Base-by-base conservation (phyloP, 495 filamentous ascomycete species). In the Penicillium odoratum region DNA sequence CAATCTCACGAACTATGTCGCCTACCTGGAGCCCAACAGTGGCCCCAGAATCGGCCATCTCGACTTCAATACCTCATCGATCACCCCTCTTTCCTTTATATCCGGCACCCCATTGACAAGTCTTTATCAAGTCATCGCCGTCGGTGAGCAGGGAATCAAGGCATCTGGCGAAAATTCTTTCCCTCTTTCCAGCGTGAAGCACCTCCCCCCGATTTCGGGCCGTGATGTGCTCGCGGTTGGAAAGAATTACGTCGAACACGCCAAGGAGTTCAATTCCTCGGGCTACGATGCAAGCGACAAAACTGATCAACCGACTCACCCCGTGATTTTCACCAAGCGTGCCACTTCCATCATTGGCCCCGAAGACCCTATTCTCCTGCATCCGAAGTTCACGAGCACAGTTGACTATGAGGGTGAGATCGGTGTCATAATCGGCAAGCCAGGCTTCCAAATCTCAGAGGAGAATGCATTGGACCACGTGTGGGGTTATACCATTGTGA, bases 401-500 rank as follows among this genome's bases (percentile, higher is more conserved):
- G 47, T 75, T 3, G 82, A 85, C 61, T 85, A 83, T 55, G 82
- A 85, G 55, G 81, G 81, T 16, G 81, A 84, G 58, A 79, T 85
- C 55, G 81, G 77, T 0, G 76, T 85, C 5, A 82, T 85, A 53
- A 66, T 84, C 52, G 80, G 81, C 4, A 83, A 78, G 55, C 40
- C 70, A 2, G 81, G 80, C 1, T 77, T 75, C 58, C 62, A 69
- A 10, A 78, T 83, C 51, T 40, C 55, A 3, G 74, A 82, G 53
- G 45, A 69, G 1, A 70, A 81, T 47, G 81, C 81, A 0, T 68
- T 75, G 73, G 67, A 79, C 25, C 65, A 84, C 58, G 77, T 84
- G 7, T 83, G 81, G 79, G 80, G 81, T 0, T 84, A 79, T 59
- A 83, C 81, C 0, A 83, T 84, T 52, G 74, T 84, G 48, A 84